Evolutionary conservation across 2,329 filamentous ascomycete genomes (phyloP).

Genomic region (Fusarium setosum): DNA sequence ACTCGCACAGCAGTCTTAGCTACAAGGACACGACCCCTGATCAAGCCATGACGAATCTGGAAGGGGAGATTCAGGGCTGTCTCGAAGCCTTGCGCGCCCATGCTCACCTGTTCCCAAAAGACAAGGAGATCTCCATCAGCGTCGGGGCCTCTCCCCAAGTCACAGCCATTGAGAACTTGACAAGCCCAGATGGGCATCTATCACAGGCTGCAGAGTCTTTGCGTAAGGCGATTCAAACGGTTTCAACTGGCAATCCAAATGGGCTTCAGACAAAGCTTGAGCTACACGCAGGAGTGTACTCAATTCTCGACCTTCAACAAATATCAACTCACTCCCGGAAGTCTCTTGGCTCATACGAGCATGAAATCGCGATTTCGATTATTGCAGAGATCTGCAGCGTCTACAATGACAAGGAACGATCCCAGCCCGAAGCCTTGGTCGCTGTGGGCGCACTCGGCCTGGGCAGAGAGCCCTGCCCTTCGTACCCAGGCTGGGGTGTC

Average conservation of each 20-base stretch:
- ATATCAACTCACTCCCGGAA: slow-evolving; percentile 63
- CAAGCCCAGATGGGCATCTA: background rate
- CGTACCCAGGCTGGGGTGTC: slow-evolving; percentile 71
- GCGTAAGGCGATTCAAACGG: background rate
- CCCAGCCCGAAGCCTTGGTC: slow-evolving; percentile 63
- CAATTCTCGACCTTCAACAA: slow-evolving; percentile 73
- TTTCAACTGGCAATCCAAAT: background rate
- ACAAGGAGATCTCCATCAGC: slow-evolving; percentile 41
- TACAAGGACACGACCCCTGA: slow-evolving; percentile 42
- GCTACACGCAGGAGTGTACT: slow-evolving; percentile 74
- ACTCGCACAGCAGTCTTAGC: slow-evolving; percentile 49
- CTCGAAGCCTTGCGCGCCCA: slow-evolving; percentile 37
- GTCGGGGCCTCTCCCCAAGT: slow-evolving; percentile 50
- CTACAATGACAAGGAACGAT: slow-evolving; percentile 57
- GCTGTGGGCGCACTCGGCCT: slow-evolving; percentile 69
- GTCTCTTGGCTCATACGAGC: slow-evolving; percentile 43
- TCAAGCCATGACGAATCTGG: slow-evolving; percentile 45
- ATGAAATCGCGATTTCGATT: slow-evolving; percentile 66
- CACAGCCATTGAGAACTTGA: slow-evolving; percentile 42
- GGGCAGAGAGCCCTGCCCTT: slow-evolving; percentile 70
- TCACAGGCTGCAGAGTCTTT: slow-evolving; percentile 11
- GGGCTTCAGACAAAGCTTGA: slow-evolving; percentile 55
- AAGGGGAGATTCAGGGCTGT: slow-evolving; percentile 46
- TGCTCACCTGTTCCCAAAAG: slow-evolving; percentile 11
- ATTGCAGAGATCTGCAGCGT: slow-evolving; percentile 71